Evolutionary conservation across 306 rosid genomes (phyloP), one percentile per base, ranked within the genome.

Genomic region (Rosa persica): DNA sequence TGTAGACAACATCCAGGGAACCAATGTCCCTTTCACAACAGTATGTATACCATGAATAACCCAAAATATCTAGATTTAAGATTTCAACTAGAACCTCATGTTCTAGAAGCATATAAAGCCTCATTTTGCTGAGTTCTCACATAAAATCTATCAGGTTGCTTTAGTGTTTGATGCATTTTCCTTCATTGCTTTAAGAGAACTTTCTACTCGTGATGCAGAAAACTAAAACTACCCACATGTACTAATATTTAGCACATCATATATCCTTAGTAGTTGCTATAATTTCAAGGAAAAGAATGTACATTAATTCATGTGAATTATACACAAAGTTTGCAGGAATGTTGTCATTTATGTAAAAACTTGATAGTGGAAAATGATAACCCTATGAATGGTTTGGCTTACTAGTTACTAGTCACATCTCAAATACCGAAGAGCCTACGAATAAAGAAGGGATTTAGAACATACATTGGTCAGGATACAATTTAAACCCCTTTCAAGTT

Each of bases 11-110:
- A 30, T 30, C 46, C 30, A 62, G 62, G 46, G 13, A 49, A 43
- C 44, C 40, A 61, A 30, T 1, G 39, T 66, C 74, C 78, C 77
- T 76, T 19, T 23, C 27, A 62, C 58, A 2, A 61, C 76, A 64
- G 10, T 19, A 39, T 46, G 34, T 2, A 71, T 34, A 60, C 20
- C 71, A 38, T 5, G 43, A 11, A 72, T 2, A 46, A 8, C 51
- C 44, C 19, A 62, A 8, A 68, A 16, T 52, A 38, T 22, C 38
- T 5, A 12, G 49, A 19, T 68, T 73, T 38, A 36, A 49, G 30
- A 2, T 34, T 34, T 34, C 62, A 34, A 12, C 36, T 42, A 73
- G 65, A 54, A 49, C 54, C 30, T 19, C 36, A 54, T 13, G 25
- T 27, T 39, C n/a, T 52, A 36, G 64, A 52, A 72, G 49, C 66